These are phyloP conservation scores for Yamadazyma aaseri DNA, from an alignment of 1,139 yeast genomes.

Conservation along the genomic window DNA sequence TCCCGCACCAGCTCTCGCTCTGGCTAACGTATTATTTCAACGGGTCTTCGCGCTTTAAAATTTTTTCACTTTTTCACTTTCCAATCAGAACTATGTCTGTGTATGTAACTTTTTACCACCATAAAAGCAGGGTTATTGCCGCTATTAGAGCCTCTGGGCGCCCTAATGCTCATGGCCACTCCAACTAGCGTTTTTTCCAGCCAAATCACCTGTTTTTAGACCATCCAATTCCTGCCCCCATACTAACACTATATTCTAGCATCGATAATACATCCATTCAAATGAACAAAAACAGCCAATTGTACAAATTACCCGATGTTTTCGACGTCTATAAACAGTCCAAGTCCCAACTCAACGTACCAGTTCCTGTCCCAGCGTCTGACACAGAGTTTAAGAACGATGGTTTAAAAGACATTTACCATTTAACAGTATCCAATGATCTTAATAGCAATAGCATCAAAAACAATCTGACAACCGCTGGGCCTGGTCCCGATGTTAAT, in stretches of 20 bases:
- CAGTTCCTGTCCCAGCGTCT: neutral
- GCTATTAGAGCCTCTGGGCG: neutral
- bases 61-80: slow-evolving; percentile 3
- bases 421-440: slow-evolving; percentile 1
- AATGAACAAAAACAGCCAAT: slow-evolving; percentile 35
- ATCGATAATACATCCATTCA: slow-evolving; percentile 25
- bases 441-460: neutral
- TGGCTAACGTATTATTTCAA: too few relatives aligned
- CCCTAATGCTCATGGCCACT: too few relatives aligned
- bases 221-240: too few relatives aligned
- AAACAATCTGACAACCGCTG: neutral
- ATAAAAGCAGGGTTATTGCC: too few relatives aligned
- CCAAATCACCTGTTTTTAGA: too few relatives aligned
- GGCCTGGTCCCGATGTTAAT: neutral
- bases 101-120: slow-evolving; percentile 3
- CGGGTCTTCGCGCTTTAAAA: slow-evolving; percentile 3
- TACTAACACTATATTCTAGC: slow-evolving; percentile 2
- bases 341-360: slow-evolving; percentile 17
- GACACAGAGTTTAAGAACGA: slow-evolving; percentile 2
- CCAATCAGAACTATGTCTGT: slow-evolving; percentile 3
- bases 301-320: slow-evolving; percentile 53
- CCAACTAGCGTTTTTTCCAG: too few relatives aligned
- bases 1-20: too few relatives aligned
- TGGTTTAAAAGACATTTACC: slow-evolving; percentile 1
- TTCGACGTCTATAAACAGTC: slow-evolving; percentile 52